A percentile compares a stretch with the other conserved stretches of the same genome.
Conservation (phyloP, 495 filamentous ascomycete species). For the Penicillium cosmopolitanum region DNA sequence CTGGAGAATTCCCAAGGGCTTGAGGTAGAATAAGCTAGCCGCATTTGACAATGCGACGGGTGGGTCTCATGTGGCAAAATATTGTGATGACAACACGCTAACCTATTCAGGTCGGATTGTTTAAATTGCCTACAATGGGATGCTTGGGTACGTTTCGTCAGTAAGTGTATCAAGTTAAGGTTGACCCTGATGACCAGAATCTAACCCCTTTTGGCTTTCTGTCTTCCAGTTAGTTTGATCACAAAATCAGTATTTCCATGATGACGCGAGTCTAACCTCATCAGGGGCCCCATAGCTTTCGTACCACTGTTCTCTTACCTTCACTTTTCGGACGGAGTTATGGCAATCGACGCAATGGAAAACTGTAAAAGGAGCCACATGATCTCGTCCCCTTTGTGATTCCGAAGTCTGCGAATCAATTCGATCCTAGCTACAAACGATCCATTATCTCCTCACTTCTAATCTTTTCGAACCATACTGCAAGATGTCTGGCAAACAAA, state of each 20-base stretch:
- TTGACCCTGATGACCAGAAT: slow-evolving; percentile 5
- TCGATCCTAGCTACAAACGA: not conserved
- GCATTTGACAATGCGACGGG: too few relatives aligned
- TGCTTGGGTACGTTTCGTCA: not conserved
- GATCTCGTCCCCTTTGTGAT: not conserved
- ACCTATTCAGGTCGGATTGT: not conserved
- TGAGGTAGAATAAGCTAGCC: too few relatives aligned
- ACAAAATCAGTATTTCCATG: not conserved
- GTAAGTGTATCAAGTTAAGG: not conserved
- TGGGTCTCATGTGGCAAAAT: too few relatives aligned
- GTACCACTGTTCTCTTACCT: not conserved
- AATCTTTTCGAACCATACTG: not conserved
- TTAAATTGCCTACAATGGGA: not conserved
- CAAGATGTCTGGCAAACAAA: slow-evolving; percentile 21
- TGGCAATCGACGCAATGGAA: not conserved
- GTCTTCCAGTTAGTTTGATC: not conserved
- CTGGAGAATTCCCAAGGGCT: too few relatives aligned
- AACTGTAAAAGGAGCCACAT: not conserved
- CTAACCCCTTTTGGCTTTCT: slow-evolving; percentile 1
- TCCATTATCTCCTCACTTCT: not conserved
- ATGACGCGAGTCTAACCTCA: slow-evolving; percentile 8
- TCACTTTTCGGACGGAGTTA: not conserved
- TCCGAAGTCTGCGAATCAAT: not conserved
- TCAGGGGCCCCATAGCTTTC: not conserved
- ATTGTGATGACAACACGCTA: not conserved